Evolutionary conservation across 768 basidiomycete genomes (phyloP).

Genomic region (Russula sp.): DNA sequence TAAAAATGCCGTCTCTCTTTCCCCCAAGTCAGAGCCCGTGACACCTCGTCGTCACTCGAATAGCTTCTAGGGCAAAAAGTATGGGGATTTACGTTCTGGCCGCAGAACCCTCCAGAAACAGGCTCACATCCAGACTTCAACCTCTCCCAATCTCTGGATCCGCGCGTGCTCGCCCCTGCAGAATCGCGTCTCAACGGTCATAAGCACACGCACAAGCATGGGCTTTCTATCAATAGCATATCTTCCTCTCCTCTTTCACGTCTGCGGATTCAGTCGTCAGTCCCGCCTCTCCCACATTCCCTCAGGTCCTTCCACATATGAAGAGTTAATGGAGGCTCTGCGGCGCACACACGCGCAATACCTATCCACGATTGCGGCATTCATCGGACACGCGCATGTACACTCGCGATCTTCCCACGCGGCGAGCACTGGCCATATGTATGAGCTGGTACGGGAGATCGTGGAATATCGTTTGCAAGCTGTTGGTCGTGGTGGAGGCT

Average conservation of each 20-base stretch:
- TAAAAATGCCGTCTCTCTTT: slow-evolving; percentile 29
- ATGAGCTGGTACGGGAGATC: slow-evolving; percentile 92
- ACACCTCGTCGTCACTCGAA: slow-evolving; percentile 32
- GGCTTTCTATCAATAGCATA: slow-evolving; percentile 62
- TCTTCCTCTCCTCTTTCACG: slow-evolving; percentile 66
- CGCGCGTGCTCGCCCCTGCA: slow-evolving; percentile 20
- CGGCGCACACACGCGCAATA: slow-evolving; percentile 86
- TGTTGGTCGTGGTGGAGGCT: slow-evolving; percentile 87
- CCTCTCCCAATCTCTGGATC: neutral
- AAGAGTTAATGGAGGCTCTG: slow-evolving; percentile 71
- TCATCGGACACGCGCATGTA: slow-evolving; percentile 95
- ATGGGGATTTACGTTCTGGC: slow-evolving; percentile 48
- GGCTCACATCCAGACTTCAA: slow-evolving; percentile 39
- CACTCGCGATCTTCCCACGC: slow-evolving; percentile 89
- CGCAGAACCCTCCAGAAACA: slow-evolving; percentile 39
- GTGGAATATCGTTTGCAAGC: slow-evolving; percentile 90
- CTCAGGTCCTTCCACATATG: slow-evolving; percentile 67
- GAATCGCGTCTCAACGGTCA: slow-evolving; percentile 26
- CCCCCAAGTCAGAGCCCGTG: slow-evolving; percentile 4
- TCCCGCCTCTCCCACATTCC: slow-evolving; percentile 54
- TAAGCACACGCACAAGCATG: slow-evolving; percentile 31
- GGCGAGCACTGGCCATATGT: slow-evolving; percentile 86
- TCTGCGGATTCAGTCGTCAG: slow-evolving; percentile 54
- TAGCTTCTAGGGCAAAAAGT: slow-evolving; percentile 49
- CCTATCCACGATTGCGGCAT: slow-evolving; percentile 91